A percentile compares a stretch with the other conserved stretches of the same genome.
These are phyloP conservation scores for Paecilomyces sp. DNA, from an alignment of 2,329 filamentous ascomycete species.

Conservation along the genomic window DNA sequence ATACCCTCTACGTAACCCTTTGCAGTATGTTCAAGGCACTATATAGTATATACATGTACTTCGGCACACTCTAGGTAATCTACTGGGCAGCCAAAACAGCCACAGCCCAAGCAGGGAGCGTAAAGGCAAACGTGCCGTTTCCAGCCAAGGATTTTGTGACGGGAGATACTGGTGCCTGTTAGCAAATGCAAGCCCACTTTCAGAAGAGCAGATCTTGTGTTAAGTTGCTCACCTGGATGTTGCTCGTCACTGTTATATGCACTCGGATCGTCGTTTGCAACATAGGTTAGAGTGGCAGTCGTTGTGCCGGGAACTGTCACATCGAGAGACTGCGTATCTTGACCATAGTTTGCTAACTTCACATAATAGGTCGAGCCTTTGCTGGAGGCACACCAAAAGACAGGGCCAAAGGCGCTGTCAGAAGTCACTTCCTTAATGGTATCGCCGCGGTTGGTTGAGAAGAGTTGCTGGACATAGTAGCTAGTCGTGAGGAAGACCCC, in stretches of 20 bases:
- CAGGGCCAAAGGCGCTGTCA: slow-evolving; percentile 17
- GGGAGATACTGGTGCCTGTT: background rate
- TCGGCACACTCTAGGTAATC: background rate
- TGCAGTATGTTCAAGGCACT: background rate
- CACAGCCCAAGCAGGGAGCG: background rate
- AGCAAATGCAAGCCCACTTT: background rate
- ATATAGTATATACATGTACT: background rate
- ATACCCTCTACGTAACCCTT: no score
- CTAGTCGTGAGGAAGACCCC: slow-evolving; percentile 15
- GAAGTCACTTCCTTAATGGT: slow-evolving; percentile 17
- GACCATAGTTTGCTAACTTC: slow-evolving; percentile 25
- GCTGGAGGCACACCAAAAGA: slow-evolving; percentile 28
- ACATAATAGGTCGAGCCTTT: slow-evolving; percentile 15
- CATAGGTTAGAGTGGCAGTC: slow-evolving; percentile 15
- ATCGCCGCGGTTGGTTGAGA: slow-evolving; percentile 16
- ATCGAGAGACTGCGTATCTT: slow-evolving; percentile 13
- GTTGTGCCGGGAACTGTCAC: slow-evolving; percentile 17
- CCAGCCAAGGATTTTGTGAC: background rate
- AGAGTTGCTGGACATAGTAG: slow-evolving; percentile 22
- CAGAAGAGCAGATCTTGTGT: no score
- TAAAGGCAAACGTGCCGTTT: background rate
- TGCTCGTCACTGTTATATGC: slow-evolving; percentile 9
- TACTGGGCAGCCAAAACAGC: background rate
- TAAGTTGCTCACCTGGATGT: background rate
- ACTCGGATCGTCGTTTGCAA: slow-evolving; percentile 13